These are phyloP conservation scores for Arabidopsis lyrata DNA, from an alignment of 441 rosid species.

Conservation along the genomic window DNA sequence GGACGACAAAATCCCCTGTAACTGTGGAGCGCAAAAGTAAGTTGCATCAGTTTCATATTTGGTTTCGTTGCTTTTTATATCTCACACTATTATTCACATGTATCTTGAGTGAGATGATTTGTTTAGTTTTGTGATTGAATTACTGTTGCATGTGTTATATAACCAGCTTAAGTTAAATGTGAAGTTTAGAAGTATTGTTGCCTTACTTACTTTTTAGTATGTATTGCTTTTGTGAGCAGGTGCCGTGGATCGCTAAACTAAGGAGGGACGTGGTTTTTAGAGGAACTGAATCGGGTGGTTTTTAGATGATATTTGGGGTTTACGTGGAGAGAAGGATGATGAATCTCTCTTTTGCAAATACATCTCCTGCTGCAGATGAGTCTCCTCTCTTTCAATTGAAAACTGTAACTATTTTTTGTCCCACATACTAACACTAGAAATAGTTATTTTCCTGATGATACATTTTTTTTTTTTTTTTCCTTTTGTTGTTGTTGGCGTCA, in stretches of 20 bases:
- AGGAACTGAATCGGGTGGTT: constrained; percentile 37
- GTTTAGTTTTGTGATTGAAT: background rate
- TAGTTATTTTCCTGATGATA: background rate
- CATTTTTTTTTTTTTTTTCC: background rate
- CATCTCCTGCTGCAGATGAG: constrained; percentile 44
- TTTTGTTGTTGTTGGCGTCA: constrained; percentile 25
- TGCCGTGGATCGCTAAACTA: constrained; percentile 97
- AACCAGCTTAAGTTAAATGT: background rate
- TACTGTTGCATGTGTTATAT: background rate
- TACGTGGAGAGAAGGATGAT: background rate
- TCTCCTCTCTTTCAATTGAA: constrained; percentile 37
- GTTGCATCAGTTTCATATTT: constrained; percentile 36
- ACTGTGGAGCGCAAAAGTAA: constrained; percentile 95
- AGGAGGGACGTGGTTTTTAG: constrained; percentile 41
- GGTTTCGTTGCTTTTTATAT: constrained; percentile 14
- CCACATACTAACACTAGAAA: constrained; percentile 35
- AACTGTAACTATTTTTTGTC: constrained; percentile 36
- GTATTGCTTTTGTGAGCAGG: constrained; percentile 52
- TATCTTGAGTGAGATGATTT: background rate
- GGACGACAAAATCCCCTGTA: constrained; percentile 96
- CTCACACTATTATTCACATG: background rate
- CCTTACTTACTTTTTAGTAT: constrained; percentile 11
- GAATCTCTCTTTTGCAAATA: constrained; percentile 32
- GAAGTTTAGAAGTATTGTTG: background rate
- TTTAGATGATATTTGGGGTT: constrained; percentile 12